Percentiles rank a stretch among this genome's conserved stretches.
Conservation (phyloP, 2,329 filamentous ascomycete species). For the Neopestalotiopsis clavispora region DNA sequence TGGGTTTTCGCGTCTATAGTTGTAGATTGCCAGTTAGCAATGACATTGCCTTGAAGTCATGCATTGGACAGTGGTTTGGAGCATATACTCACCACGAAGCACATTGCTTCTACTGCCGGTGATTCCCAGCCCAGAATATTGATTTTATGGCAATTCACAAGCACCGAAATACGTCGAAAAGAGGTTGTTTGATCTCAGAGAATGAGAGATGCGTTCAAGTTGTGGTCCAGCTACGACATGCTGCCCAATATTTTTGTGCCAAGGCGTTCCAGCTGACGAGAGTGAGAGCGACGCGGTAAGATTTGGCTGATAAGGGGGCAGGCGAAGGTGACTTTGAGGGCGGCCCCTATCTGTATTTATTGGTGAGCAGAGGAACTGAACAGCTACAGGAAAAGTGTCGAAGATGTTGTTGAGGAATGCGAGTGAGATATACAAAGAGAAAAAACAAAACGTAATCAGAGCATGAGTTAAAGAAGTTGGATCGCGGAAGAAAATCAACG, state of each 20-base stretch:
- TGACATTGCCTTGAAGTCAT: neutral
- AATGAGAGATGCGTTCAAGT: neutral
- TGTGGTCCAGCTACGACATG: constrained; percentile 6
- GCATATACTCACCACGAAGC: constrained; percentile 13
- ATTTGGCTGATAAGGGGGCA: neutral
- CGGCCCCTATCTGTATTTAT: neutral
- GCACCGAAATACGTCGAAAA: neutral
- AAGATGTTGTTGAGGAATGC: neutral
- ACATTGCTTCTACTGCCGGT: constrained; percentile 3
- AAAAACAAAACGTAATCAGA: neutral
- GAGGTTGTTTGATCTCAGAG: neutral
- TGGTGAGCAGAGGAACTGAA: neutral
- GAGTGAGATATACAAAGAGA: neutral
- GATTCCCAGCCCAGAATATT: neutral
- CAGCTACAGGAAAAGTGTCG: neutral
- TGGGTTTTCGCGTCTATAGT: constrained; percentile 10
- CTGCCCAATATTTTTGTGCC: neutral
- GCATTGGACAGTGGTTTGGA: neutral
- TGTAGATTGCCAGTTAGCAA: neutral
- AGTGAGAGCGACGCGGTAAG: neutral
- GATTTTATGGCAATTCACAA: neutral
- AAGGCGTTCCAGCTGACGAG: neutral
- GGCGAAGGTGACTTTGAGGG: neutral
- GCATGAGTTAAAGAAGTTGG: neutral
- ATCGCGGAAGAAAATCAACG: neutral